Evolutionary conservation across 139 green algal species (phyloP), one percentile per base, ranked within the genome.

Genomic region (Chlorella sp.): DNA sequence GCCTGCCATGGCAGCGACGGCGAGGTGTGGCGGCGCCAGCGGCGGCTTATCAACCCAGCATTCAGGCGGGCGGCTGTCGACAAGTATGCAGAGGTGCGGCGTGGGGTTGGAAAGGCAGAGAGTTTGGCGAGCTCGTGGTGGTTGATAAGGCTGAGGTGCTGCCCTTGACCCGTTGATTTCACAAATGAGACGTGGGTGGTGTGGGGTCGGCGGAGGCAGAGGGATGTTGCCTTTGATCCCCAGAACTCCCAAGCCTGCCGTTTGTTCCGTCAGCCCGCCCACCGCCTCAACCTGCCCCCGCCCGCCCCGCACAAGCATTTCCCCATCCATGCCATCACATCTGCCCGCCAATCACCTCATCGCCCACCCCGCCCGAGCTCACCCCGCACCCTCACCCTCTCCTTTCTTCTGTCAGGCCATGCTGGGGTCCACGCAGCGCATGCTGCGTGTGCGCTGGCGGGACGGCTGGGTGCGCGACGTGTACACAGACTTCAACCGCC

Each of bases 401-500:
- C n/a, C 73, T 22, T 42, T n/a, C 73, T 34, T 73, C 85, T 42
- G 19, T 1, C 66, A 88, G 88, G 93, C 93, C 28, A 98, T 98
- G 94, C 89, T 95, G 30, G 85, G 89, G 3, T 90, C 94, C 1
- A 40, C 92, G 28, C 42, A 88, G 9, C 79, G 94, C 26, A 86
- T 95, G 87, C 64, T 95, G 24, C 4, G 36, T 2, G 15, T 28
- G 4, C 60, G 68, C 16, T 97, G 94, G 95, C 18, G 40, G 11
- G 34, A 39, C 21, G 81, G 90, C 26, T 48, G 39, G 34, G 77
- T 83, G 24, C 89, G 94, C 11, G 93, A 97, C 68, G 64, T 97
- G 36, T 97, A 97, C 71, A 85, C 87, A 16, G 97, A 99, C 90
- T 98, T 98, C 93, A 99, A 99, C 82, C 83, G 92, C 61, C 94